Evolutionary conservation across 352 stramenopile species (phyloP), one percentile per base, ranked within the genome.

Genomic region (Globisporangium paroecandrum): DNA sequence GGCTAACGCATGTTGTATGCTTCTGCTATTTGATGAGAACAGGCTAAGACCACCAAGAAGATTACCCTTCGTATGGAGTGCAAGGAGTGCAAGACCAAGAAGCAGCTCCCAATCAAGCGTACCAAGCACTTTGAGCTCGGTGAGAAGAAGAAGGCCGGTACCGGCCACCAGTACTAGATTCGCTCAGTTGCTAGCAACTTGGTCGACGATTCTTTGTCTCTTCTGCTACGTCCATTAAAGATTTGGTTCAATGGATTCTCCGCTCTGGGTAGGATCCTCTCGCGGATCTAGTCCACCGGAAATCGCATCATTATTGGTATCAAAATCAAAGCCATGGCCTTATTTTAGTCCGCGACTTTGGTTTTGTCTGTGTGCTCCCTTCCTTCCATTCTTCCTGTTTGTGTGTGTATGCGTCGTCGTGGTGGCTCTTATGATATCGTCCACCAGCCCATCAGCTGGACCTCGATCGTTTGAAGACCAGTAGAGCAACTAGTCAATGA

Each of bases 1-100:
- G 29, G 8, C 55, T 61, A 46, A 61, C 20, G 55, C 55, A 46
- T 61, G 22, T 13, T 46, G 24, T 34, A 24, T 34, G 5, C 51
- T 38, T 55, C 0, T 65, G 49, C 24, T 43, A 27, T n/a, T 25
- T 76, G 29, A 27, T 49, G 41, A 60, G 15, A 77, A 76, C 59
- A 90, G 89, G 98, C 98, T 27, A 99, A 99, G 94, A 99, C 98
- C 65, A 98, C 93, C 76, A 97, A 97, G 89, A 97, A 97, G 82
- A 92, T 98, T 74, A 97, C 96, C 41, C 89, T 99, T 55, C 93
- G 98, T 77, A 93, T 99, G 76, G 98, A 99, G 87, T 99, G 98
- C 89, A 99, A 99, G 95, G 97, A 98, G 75, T 99, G 98, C 93
- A 99, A 99, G 95, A 91, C 89, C 69, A 99, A 99, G 90, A 99